A percentile compares a stretch with the other conserved stretches of the same genome.
phyloP scores from a whole-genome alignment of 148 eudicot species.

The Tetragonia tetragonoides region DNA sequence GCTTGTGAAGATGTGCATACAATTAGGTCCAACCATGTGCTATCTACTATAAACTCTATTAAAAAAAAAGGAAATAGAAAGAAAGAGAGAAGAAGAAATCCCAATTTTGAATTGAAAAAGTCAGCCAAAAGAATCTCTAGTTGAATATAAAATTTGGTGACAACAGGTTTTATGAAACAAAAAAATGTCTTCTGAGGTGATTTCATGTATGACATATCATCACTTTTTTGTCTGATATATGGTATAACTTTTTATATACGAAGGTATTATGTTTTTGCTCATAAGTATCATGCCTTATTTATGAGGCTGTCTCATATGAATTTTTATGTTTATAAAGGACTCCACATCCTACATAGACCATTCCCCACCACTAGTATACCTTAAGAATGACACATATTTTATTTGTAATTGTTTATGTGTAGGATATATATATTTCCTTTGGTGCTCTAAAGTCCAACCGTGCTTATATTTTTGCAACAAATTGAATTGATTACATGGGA shows the following conservation, averaged over 20 bases:
- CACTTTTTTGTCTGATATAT: too few species aligned
- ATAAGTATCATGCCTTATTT: too few species aligned
- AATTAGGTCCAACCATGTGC: constrained; percentile 29
- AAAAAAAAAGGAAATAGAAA: background rate
- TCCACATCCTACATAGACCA: background rate
- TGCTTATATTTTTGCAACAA: constrained; percentile 5
- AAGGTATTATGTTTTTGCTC: too few species aligned
- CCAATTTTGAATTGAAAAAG: background rate
- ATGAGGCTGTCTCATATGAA: too few species aligned
- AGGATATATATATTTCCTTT: background rate
- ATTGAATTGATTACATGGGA: background rate
- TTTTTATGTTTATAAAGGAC: too few species aligned
- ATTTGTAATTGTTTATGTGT: background rate
- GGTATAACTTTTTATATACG: too few species aligned
- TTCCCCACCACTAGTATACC: background rate
- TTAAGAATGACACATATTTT: constrained; percentile 6
- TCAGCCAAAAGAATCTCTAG: constrained; percentile 7
- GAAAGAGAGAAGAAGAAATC: background rate
- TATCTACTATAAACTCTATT: constrained; percentile 10
- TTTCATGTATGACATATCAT: too few species aligned
- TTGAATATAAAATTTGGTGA: background rate
- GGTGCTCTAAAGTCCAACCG: constrained; percentile 19
- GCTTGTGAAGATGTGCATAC: constrained; percentile 15
- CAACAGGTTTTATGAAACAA: too few species aligned
- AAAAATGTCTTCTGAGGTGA: too few species aligned